Base-by-base conservation (phyloP, 106 monocot genomes). In the Acorus gramineus region DNA sequence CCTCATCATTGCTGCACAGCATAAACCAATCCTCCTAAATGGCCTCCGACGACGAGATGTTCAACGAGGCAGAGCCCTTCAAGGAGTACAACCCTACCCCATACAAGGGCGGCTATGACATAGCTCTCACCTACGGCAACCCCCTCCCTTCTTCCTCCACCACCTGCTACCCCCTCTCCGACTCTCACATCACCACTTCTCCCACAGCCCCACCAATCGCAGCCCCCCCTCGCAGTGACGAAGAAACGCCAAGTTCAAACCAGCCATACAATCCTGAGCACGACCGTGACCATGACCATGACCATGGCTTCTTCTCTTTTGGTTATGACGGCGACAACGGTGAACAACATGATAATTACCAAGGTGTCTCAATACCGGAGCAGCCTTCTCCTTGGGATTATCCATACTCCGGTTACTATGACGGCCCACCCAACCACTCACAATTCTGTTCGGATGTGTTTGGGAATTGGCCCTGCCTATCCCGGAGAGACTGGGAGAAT, bases 41-140 rank as follows among this genome's bases (percentile, higher is more conserved):
- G 28, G 28, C 28, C 28, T 28, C 28, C 28, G 28, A 28, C 28
- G 28, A 28, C 28, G 28, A 28, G 28, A 28, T 28, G 28, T 59
- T 73, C 59, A 49, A 70, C 55, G 74, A 75, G 42, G 44, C 10
- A 44, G 75, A 71, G 42, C 55, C 45, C 3, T 87, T 90, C 72
- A 78, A 74, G 12, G 80, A 81, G 42, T 88, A 88, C 91, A 85
- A 91, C 55, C 91, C 82, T 42, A 72, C 87, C 55, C 91, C 90
- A 2, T 96, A 87, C 79, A 56, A 44, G 9, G 96, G 96, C 53
- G 96, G 96, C 44, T 96, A 96, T 74, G 79, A 96, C 76, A 87
- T 96, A 53, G 63, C 57, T 52, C 65, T 72, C 71, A 88, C 90
- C 42, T 96, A 91, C 73, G 96, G 96, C 70, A 2, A 62, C 0